Base-by-base conservation (phyloP, 441 rosid genomes). In the Brassica balearica region DNA sequence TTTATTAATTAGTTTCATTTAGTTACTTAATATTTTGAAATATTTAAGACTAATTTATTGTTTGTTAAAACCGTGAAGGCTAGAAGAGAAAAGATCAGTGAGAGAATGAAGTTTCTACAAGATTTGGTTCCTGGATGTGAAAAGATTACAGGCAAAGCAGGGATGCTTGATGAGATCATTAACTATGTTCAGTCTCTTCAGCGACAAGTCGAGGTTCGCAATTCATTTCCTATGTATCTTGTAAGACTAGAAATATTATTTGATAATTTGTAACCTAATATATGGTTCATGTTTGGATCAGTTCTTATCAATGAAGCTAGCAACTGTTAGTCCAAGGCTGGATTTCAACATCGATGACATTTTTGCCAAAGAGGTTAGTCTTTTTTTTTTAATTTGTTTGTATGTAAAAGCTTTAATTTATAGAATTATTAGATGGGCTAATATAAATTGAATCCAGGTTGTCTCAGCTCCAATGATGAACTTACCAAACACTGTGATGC, bases 151-250 rank as follows among this genome's bases (percentile, higher is more conserved):
- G 98, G 97, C 36, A 93, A 93, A 86, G 97, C 97, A 12, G 85
- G 86, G 60, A 91, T 93, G 98, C 93, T 93, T 23, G 98, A 93
- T 81, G 98, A 93, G 75, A 93, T 93, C 41, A 93, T 93, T 32
- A 93, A 90, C 82, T 93, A 91, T 68, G 97, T 93, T 22, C 97
- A 91, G 87, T 93, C 94, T 32, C 76, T 93, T 69, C 98, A 93
- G 74, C 81, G 87, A 23, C 98, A 94, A 77, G 98, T 94, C 19
- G 97, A 92, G 97, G 98, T 94, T 12, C 10, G 23, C 36, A 29
- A 5, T 23, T 67, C 20, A 63, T 36, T 4, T 12, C 20, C 55
- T 15, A 12, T 2, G 4, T 48, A 48, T 48, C 17, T 48, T 48
- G 25, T 0, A n/a, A n/a, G 8, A 29, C 61, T 15, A n/a, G 2